A percentile compares a stretch with the other conserved stretches of the same genome.
Evolutionary conservation across 345 rosid genomes (phyloP).

Genomic region (Linum trigynum): DNA sequence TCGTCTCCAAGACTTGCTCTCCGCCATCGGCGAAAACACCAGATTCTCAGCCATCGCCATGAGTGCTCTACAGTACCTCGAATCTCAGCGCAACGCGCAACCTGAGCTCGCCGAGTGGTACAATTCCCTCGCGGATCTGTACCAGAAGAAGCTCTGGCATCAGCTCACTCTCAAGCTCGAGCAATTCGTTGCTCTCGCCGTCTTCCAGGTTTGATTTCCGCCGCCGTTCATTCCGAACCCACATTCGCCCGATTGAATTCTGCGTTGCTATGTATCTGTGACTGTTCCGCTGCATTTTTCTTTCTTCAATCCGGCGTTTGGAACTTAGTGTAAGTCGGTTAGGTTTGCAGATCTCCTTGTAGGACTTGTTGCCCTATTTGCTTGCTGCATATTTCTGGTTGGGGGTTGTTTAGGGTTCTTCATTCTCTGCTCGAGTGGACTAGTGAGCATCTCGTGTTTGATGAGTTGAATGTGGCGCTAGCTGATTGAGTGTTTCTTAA

Average conservation of each 20-base stretch:
- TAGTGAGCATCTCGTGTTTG: no score
- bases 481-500: not conserved
- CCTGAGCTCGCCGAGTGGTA: slow-evolving; percentile 94
- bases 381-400: no score
- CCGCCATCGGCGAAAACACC: not conserved
- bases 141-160: slow-evolving; percentile 99
- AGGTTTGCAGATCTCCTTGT: not conserved
- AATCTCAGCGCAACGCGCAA: slow-evolving; percentile 49
- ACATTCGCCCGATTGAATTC: not conserved
- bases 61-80: slow-evolving; percentile 91
- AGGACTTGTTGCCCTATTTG: no score
- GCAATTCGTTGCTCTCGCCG: slow-evolving; percentile 80
- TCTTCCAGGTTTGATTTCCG: slow-evolving; percentile 48
- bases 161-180: slow-evolving; percentile 97
- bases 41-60: slow-evolving; percentile 18
- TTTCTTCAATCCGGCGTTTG: not conserved
- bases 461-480: not conserved
- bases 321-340: not conserved
- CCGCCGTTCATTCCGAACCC: not conserved
- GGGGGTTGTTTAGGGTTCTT: slow-evolving; percentile 11
- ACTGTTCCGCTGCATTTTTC: not conserved
- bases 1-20: no score
- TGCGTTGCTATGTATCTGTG: not conserved
- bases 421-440: not conserved
- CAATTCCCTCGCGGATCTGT: slow-evolving; percentile 84